Base-by-base conservation (phyloP, 208 protist species). In the Acanthamoeba rhysodes region DNA sequence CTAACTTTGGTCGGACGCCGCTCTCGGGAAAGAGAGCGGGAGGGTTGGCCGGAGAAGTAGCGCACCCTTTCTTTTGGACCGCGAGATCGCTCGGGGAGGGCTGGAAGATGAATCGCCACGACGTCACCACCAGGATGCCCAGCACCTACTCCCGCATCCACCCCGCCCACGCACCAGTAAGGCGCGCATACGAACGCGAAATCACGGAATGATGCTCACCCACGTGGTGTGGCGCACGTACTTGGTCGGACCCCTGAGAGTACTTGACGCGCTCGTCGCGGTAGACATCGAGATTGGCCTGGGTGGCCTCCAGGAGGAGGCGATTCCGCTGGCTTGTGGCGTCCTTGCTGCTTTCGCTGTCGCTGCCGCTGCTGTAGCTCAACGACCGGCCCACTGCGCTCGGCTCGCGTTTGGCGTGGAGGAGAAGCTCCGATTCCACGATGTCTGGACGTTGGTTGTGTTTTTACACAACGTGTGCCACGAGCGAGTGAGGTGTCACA, bases 101-200 rank as follows among this genome's bases (percentile, higher is more conserved):
- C 48, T 87, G 78, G 8, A 87, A 87, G 78, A 87, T 87, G 78
- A 87, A 62, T 24, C 78, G 41, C 48, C 50, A 87, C 37, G 78
- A 87, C 27, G 78, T 87, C 48, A 87, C 78, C 41, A 87, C 78
- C 41, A 87, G 48, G 24, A 64, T 87, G 29, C 78, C 78, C 41
- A 87, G 9, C 50, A 87, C 78, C 78, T 87, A 48, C 22, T 6
- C 8, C 4, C 48, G 37, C 29, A 41, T 85, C 20, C 37, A 20
- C 18, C 10, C 29, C 37, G 37, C 37, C 16, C 29, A 34, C 29
- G 7, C 29, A 10, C 29, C 66, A 74, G 66, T 74, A 41, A 41
- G 37, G 64, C 64, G 29, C 64, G 64, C n/a, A 72, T 34, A 72
- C 7, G 22, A n/a, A 16, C 0, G 29, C 66, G 66, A 32, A 9